Evolutionary conservation across 2,329 filamentous ascomycete genomes (phyloP).

Genomic region (Pseudogymnoascus pannorum): DNA sequence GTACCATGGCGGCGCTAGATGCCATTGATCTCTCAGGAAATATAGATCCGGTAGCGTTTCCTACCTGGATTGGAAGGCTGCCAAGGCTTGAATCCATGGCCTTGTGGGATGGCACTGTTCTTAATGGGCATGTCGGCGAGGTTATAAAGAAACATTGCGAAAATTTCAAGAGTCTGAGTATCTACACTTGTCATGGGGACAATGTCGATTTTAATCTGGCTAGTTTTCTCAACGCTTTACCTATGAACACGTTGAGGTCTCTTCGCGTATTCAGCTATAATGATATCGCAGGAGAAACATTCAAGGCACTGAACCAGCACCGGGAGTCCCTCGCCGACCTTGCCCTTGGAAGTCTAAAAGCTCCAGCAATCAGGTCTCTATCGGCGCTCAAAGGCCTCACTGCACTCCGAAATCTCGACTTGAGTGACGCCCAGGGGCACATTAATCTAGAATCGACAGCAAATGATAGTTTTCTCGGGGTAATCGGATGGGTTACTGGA

Average conservation of each 20-base stretch:
- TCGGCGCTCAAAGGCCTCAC: slow-evolving; percentile 42
- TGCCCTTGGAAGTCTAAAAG: slow-evolving; percentile 40
- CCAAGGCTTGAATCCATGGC: slow-evolving; percentile 51
- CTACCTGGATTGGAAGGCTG: slow-evolving; percentile 52
- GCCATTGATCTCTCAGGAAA: slow-evolving; percentile 43
- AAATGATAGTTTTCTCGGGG: slow-evolving; percentile 43
- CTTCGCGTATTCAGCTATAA: slow-evolving; percentile 53
- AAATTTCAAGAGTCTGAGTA: slow-evolving; percentile 51
- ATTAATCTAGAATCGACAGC: slow-evolving; percentile 43
- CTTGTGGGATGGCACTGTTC: slow-evolving; percentile 52
- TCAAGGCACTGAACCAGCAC: slow-evolving; percentile 46
- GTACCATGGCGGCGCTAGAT: slow-evolving; percentile 46
- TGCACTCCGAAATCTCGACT: slow-evolving; percentile 39
- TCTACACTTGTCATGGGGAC: slow-evolving; percentile 39
- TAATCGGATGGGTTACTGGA: slow-evolving; percentile 46
- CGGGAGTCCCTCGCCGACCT: slow-evolving; percentile 46
- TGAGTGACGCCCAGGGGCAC: slow-evolving; percentile 38
- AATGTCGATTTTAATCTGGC: slow-evolving; percentile 52
- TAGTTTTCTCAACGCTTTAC: slow-evolving; percentile 49
- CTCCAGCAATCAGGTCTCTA: slow-evolving; percentile 42
- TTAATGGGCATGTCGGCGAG: slow-evolving; percentile 46
- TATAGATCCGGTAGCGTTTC: slow-evolving; percentile 44
- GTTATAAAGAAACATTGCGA: slow-evolving; percentile 53
- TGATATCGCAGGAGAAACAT: slow-evolving; percentile 45
- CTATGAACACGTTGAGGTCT: slow-evolving; percentile 47